Base-by-base conservation (phyloP, 768 basidiomycete genomes). In the Leccinellum albellum region DNA sequence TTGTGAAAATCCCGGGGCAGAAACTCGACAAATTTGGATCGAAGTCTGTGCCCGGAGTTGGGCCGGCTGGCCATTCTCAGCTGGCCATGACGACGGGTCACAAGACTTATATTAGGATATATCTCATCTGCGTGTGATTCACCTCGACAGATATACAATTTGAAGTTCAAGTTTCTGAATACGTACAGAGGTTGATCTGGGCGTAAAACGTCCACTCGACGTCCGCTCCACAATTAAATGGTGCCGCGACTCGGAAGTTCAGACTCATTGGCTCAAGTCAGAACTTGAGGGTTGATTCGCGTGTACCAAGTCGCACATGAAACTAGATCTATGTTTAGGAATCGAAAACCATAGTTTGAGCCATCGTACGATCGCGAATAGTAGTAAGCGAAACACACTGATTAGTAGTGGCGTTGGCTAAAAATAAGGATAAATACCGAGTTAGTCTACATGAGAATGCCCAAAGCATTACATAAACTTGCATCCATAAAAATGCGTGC, bases 11-110 rank as follows among this genome's bases (percentile, higher is more conserved):
- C 75, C 7, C 75, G 75, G 1, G 86, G 61, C 7, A 28, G 76
- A 56, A 7, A 86, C 87, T 83, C 88, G 75, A 81, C 44, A 89
- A 73, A 45, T 89, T 81, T 10, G 90, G 89, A 68, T 91, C 89
- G 66, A 91, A 90, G 3, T 89, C 89, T 6, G 91, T 78, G 14
- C 75, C 74, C 20, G 85, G 87, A 29, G 26, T 26, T 28, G 28
- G 90, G 33, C 33, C 17, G 33, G 15, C 15, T 88, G 1, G 85
- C 82, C n/a, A 9, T 61, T 90, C 88, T 2, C 68, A 60, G 82
- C 81, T 88, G 82, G 2, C 82, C 88, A 1, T 90, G 79, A 29
- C 90, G 78, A 21, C 89, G 81, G 21, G 86, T 80, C 29, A 40
- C 4, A 40, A 20, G 9, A n/a, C 9, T 20, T 37, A n/a, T n/a